These are phyloP conservation scores for Annulohypoxylon stygium DNA, from an alignment of 495 filamentous ascomycete species.

Conservation along the genomic window DNA sequence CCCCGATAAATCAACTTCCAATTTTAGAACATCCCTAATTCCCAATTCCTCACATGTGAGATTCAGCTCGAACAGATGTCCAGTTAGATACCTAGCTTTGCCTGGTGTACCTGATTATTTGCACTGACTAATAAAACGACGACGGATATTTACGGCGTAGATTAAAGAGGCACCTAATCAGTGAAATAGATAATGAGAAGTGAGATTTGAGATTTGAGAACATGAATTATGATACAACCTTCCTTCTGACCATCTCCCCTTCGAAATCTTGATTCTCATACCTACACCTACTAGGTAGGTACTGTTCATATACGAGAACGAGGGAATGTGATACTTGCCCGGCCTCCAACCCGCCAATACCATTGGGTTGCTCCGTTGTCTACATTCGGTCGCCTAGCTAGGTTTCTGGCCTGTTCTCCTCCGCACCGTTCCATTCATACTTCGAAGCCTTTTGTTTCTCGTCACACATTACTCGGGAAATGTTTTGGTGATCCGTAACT, in stretches of 20 bases:
- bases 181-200: background rate
- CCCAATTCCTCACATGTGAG: slow-evolving; percentile 18
- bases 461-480: slow-evolving; percentile 18
- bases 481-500: slow-evolving; percentile 6
- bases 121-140: background rate
- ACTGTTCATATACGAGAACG: background rate
- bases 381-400: slow-evolving; percentile 35
- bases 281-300: background rate
- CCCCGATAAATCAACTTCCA: slow-evolving; percentile 36
- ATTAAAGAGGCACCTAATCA: background rate
- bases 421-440: slow-evolving; percentile 19
- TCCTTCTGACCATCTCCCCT: slow-evolving; percentile 25
- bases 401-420: slow-evolving; percentile 10
- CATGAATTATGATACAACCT: slow-evolving; percentile 12
- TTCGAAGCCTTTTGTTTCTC: slow-evolving; percentile 18
- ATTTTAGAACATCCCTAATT: slow-evolving; percentile 34
- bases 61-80: slow-evolving; percentile 12
- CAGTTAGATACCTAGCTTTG: background rate
- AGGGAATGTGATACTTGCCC: slow-evolving; percentile 15
- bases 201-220: background rate
- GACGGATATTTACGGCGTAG: background rate
- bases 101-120: background rate
- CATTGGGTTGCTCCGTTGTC: slow-evolving; percentile 37
- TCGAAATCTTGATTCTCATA: slow-evolving; percentile 5
- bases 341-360: slow-evolving; percentile 23